Evolutionary conservation across 164 flowering plant genomes (phyloP).

Genomic region (Tinospora cordifolia): DNA sequence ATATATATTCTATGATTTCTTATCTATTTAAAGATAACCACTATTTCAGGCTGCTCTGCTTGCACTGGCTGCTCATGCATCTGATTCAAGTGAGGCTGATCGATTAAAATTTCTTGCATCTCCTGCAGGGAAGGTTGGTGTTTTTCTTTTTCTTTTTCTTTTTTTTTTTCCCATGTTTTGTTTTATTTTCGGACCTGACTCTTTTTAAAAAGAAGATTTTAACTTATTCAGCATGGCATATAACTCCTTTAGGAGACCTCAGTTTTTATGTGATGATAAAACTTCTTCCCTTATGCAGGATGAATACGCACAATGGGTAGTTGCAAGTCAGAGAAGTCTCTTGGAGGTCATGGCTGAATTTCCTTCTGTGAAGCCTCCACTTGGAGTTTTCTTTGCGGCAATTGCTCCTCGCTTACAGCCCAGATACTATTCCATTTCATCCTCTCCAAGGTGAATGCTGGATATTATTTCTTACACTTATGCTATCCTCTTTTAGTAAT

Average conservation of each 20-base stretch:
- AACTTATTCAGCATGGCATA: too few species aligned
- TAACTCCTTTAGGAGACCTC: neutral
- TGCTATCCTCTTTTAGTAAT: neutral
- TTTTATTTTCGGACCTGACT: too few species aligned
- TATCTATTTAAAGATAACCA: constrained; percentile 1
- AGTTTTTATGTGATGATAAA: neutral
- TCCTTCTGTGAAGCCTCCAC: constrained; percentile 87
- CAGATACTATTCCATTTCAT: constrained; percentile 96
- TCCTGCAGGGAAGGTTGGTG: constrained; percentile 85
- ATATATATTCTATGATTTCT: neutral
- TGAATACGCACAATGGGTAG: constrained; percentile 89
- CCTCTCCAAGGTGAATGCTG: constrained; percentile 71
- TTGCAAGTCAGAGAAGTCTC: constrained; percentile 85
- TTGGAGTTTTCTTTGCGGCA: constrained; percentile 97
- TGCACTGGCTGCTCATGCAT: constrained; percentile 92
- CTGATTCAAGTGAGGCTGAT: constrained; percentile 84
- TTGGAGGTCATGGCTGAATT: constrained; percentile 94
- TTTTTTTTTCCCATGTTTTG: too few species aligned
- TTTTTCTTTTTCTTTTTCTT: too few species aligned
- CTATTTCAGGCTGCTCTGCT: constrained; percentile 64
- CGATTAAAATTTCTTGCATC: constrained; percentile 79
- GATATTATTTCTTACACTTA: neutral
- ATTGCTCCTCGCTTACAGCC: constrained; percentile 95
- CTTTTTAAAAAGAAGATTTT: too few species aligned
- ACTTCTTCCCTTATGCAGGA: constrained; percentile 42